Evolutionary conservation across 129 eudicot genomes (phyloP), one percentile per base, ranked within the genome.

Genomic region (Flaveria trinervia): DNA sequence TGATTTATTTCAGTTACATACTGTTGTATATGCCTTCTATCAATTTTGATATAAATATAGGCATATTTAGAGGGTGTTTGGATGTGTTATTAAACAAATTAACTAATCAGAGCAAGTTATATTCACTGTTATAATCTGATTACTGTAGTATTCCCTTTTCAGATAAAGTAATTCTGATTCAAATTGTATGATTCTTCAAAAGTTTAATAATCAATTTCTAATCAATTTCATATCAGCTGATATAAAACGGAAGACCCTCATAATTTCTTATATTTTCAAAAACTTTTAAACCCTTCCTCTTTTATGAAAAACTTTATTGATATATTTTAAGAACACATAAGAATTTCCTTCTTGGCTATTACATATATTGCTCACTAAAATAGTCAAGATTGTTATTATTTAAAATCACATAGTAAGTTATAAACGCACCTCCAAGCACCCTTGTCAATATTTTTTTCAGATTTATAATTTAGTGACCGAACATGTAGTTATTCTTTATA

Each of bases 1-100:
- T 93, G n/a, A 72, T 68, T 9, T 39, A 20, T 60, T 79, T 26
- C 22, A 13, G 10, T 52, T 64, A 50, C 36, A 9, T 26, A 0
- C 48, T 18, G 70, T n/a, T 39, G 39, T 39, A 17, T 43, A 18
- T 11, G 2, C 44, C 44, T 62, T 26, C 15, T 62, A 11, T 11
- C 41, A 25, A 23, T 60, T 5, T 6, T 22, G 9, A 60, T 60
- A 60, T 9, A 28, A 28, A 14, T 33, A 5, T 64, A 65, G 18
- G 67, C 46, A 13, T 33, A 65, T 65, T 65, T 16, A 9, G 26
- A 10, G 22, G 45, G 46, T 65, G 48, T 65, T 65, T 65, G 48
- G 0, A 6, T 17, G 22, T 15, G 70, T 14, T 30, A 30, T 5
- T 6, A 25, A 60, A 60, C 41, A 23, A 9, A 60, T 60, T 60